Percentiles rank a stretch among this genome's conserved stretches.
Evolutionary conservation across 768 basidiomycete species (phyloP).

Genomic region (Collybiopsis luxurians): DNA sequence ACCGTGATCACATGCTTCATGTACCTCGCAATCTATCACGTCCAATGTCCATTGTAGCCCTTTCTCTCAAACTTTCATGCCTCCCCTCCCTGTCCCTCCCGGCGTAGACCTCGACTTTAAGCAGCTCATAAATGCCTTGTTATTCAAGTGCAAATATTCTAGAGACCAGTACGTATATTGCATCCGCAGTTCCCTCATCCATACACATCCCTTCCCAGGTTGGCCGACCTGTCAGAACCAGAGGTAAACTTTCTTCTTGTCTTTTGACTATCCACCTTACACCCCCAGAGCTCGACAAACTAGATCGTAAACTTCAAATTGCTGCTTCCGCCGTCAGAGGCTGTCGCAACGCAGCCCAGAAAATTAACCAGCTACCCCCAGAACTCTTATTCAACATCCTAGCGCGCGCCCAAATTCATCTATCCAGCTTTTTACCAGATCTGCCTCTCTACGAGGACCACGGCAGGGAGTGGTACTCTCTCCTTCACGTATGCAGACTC

Average conservation of each 20-base stretch:
- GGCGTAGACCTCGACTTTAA: background rate
- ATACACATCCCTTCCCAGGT: background rate
- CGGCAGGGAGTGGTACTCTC: constrained; percentile 1
- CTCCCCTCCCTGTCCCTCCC: background rate
- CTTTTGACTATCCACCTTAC: background rate
- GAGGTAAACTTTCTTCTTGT: background rate
- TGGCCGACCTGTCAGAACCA: constrained; percentile 1
- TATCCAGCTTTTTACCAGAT: constrained; percentile 10
- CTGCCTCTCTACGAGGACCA: background rate
- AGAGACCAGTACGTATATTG: constrained; percentile 1
- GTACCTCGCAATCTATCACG: too few species aligned
- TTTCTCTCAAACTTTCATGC: background rate
- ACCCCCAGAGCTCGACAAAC: background rate
- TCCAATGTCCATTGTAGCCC: too few species aligned
- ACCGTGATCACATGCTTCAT: background rate
- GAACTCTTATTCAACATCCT: constrained; percentile 12
- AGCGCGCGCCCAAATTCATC: background rate
- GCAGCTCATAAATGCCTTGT: constrained; percentile 4
- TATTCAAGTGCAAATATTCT: constrained; percentile 7
- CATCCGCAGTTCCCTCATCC: background rate
- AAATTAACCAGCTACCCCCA: constrained; percentile 12
- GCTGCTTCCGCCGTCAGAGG: constrained; percentile 9
- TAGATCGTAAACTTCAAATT: constrained; percentile 5
- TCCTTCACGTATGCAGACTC: constrained; percentile 8
- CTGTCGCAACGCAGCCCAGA: constrained; percentile 8